These are phyloP conservation scores for Thuidium tamariscinum DNA, from an alignment of 225 moss, liverwort and hornwort genomes.

Conservation along the genomic window DNA sequence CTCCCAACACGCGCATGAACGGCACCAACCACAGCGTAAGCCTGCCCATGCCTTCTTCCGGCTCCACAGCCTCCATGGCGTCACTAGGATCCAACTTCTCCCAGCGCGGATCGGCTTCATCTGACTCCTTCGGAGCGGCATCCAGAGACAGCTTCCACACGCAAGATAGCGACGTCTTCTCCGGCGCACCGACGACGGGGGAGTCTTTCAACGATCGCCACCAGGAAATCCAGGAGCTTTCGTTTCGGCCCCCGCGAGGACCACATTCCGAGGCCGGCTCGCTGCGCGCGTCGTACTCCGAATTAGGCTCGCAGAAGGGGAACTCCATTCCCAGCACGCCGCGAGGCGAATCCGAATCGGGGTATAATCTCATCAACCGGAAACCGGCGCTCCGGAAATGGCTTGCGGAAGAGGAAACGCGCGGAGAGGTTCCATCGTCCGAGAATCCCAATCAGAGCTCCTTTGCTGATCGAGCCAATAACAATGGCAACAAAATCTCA, in stretches of 20 bases:
- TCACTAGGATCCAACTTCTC: constrained; percentile 10
- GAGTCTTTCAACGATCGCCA: constrained; percentile 6
- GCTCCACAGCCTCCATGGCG: neutral
- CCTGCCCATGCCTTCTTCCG: neutral
- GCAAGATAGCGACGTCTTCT: constrained; percentile 16
- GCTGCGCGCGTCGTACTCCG: neutral
- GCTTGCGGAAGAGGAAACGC: constrained; percentile 10
- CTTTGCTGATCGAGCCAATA: neutral
- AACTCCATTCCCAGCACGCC: neutral
- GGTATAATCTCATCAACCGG: constrained; percentile 11
- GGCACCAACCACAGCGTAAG: neutral
- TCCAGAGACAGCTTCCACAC: constrained; percentile 33
- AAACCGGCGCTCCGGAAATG: constrained; percentile 33
- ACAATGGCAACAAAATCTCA: constrained; percentile 8
- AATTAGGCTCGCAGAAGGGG: neutral
- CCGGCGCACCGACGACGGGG: constrained; percentile 13
- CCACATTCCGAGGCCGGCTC: neutral
- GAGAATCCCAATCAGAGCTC: neutral
- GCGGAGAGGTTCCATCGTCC: neutral
- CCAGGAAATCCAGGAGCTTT: neutral
- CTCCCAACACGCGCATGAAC: neutral
- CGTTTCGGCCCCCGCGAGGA: neutral
- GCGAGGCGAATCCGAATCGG: neutral
- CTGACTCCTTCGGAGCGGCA: neutral
- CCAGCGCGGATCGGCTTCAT: neutral